phyloP scores from a whole-genome alignment of 192 early-diverging fungal species.

The Gonapodya sp. region DNA sequence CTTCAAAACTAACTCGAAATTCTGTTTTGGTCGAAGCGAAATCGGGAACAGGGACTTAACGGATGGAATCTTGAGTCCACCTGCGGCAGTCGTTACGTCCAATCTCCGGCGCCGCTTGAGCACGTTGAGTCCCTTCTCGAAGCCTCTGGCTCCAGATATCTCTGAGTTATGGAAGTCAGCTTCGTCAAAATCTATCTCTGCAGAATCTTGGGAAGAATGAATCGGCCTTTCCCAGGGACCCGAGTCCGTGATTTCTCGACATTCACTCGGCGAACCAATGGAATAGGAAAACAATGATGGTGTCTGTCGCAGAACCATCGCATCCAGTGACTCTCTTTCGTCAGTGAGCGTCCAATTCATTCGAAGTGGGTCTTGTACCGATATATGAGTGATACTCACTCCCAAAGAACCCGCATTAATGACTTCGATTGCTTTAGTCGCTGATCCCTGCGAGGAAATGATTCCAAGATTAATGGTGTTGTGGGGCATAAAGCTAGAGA shows the following conservation, averaged over 20 bases:
- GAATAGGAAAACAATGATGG: no score
- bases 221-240: no score
- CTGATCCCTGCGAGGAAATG: constrained; percentile 22
- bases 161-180: constrained; percentile 26
- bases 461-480: constrained; percentile 34
- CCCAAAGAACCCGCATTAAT: constrained; percentile 38
- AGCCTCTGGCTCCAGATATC: constrained; percentile 11
- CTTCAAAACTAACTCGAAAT: constrained; percentile 6
- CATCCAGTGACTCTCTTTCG: constrained; percentile 19
- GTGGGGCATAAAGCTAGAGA: neutral
- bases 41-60: constrained; percentile 3
- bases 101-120: constrained; percentile 13
- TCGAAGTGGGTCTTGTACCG: constrained; percentile 22
- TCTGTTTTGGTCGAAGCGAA: neutral
- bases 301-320: neutral
- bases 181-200: constrained; percentile 45
- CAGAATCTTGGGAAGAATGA: constrained; percentile 12
- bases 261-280: no score
- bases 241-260: no score
- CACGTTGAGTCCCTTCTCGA: constrained; percentile 10
- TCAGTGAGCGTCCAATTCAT: constrained; percentile 36
- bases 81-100: constrained; percentile 27
- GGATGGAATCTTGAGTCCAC: constrained; percentile 10
- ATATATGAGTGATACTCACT: constrained; percentile 29
- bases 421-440: constrained; percentile 23